Evolutionary conservation across 106 monocot species (phyloP).

Genomic region (Allium fistulosum): DNA sequence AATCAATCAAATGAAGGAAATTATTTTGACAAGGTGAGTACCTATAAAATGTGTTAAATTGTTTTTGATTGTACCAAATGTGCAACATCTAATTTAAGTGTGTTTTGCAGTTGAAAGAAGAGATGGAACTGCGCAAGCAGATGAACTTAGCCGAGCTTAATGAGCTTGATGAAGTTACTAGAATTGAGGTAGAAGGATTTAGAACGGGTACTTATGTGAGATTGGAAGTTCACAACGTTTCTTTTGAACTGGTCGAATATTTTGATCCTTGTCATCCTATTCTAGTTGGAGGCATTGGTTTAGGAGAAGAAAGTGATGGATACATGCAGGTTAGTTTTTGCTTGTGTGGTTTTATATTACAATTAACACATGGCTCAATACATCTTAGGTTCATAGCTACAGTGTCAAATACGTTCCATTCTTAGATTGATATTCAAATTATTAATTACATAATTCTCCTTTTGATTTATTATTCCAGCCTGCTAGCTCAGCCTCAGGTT

Average conservation of each 20-base stretch:
- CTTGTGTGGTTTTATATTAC: background rate
- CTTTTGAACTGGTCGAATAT: conserved; percentile 95
- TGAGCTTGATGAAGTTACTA: conserved; percentile 85
- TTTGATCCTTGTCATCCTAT: conserved; percentile 89
- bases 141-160: conserved; percentile 81
- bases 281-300: conserved; percentile 82
- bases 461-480: too few species aligned
- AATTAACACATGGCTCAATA: too few species aligned
- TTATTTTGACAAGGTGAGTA: conserved; percentile 85
- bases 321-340: conserved; percentile 84
- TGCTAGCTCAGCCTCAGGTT: too few species aligned
- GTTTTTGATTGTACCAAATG: background rate
- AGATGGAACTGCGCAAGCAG: conserved; percentile 85
- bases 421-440: too few species aligned
- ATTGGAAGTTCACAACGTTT: conserved; percentile 87
- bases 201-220: conserved; percentile 82
- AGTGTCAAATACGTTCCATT: too few species aligned
- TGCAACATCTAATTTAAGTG: background rate
- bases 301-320: conserved; percentile 83
- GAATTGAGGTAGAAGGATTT: conserved; percentile 85
- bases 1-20: conserved; percentile 34
- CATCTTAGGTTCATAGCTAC: too few species aligned
- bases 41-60: background rate
- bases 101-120: conserved; percentile 76
- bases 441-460: too few species aligned